A percentile compares a stretch with the other conserved stretches of the same genome.
These are phyloP conservation scores for Penicillium bovifimosum DNA, from an alignment of 495 filamentous ascomycete genomes.

Conservation along the genomic window DNA sequence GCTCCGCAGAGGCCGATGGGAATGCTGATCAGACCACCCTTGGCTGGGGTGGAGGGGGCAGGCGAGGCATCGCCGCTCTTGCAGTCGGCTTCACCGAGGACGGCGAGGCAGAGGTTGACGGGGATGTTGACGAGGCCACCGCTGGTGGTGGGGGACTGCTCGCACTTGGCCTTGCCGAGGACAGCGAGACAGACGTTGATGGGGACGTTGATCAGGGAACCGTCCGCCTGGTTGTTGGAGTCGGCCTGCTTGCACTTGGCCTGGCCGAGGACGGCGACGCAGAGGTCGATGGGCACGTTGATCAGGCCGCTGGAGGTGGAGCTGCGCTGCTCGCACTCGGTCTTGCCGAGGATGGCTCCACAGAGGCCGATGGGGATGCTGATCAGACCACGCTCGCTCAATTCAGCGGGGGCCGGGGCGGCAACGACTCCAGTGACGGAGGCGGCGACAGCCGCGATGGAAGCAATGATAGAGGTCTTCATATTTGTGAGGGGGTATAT, in stretches of 20 bases:
- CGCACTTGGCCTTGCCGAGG: conserved; percentile 11
- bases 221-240: background rate
- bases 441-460: conserved; percentile 23
- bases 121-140: conserved; percentile 10
- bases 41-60: background rate
- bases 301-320: conserved; percentile 17
- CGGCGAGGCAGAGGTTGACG: conserved; percentile 16
- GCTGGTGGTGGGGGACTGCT: background rate
- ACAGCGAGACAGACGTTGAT: conserved; percentile 24
- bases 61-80: background rate
- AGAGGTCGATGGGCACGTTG: conserved; percentile 26
- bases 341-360: background rate
- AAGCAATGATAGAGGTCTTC: conserved; percentile 28
- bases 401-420: too few relatives aligned
- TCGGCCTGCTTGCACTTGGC: conserved; percentile 29
- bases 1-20: conserved; percentile 10
- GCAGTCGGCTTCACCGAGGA: conserved; percentile 24
- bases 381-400: conserved; percentile 8
- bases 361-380: conserved; percentile 18
- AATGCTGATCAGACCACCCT: conserved; percentile 18
- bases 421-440: background rate
- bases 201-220: conserved; percentile 28
- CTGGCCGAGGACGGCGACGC: conserved; percentile 23
- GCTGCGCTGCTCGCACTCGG: conserved; percentile 4
- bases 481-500: conserved; percentile 14